Base-by-base conservation (phyloP, 2,329 filamentous ascomycete genomes). In the Colletotrichum agaves region DNA sequence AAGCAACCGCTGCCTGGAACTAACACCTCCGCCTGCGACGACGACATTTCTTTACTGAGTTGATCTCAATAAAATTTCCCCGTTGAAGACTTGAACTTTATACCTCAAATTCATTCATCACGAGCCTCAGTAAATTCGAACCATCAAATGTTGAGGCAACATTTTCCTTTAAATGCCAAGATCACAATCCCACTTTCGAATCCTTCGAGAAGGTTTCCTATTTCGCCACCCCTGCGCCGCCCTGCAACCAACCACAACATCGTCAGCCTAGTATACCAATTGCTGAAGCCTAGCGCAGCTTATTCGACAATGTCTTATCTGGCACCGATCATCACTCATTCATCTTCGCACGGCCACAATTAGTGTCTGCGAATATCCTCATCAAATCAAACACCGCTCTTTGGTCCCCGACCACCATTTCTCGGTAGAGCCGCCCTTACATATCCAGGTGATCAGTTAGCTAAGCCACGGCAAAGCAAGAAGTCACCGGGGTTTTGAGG, bases 201-300 rank as follows among this genome's bases (percentile, higher is more conserved):
- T 64, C 61, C 61, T 67, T 67, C 65, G 46, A 60, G 65, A 64
- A 67, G 46, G 53, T 46, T 67, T 67, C 53, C 65, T 39, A 15
- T 64, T 60, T 41, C 61, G 65, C 65, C 65, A 67, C 63, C 50
- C 58, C 63, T 66, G 58, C 35, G 17, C 58, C 58, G 27, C 23
- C 23, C 33, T 12, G 15, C 41, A 50, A 50, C 23, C 35, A 41
- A 43, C 41, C 13, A 49, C 44, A 12, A 33, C 19, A 55, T 49
- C 49, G 49, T 56, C 57, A 49, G 41, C 46, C 35, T 46, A n/a
- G n/a, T n/a, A n/a, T n/a, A 31, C 4, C 7, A 15, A n/a, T 33
- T 39, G 31, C 31, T 47, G 31, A 53, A 53, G 27, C 33, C 27
- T 39, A 11, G 33, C 12, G 43, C 23, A 27, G 4, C n/a, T 37